Conservation (phyloP, 331 rosid species). For the Malus hybrid region DNA sequence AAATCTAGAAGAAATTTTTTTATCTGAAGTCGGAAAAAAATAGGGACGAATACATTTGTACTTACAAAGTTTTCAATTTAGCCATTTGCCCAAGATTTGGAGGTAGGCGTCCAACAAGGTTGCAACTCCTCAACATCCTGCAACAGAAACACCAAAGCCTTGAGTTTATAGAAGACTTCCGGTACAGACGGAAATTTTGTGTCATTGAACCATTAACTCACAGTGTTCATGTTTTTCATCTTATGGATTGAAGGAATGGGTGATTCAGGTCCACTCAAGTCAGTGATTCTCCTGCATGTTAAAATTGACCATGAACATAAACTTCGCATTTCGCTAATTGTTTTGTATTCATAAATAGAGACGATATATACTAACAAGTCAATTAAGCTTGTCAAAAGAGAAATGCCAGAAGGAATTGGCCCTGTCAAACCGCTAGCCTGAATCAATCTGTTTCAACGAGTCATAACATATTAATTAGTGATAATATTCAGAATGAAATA, state of each 20-base stretch:
- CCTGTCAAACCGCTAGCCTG: slow-evolving; percentile 75
- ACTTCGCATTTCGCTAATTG: background rate
- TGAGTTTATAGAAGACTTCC: background rate
- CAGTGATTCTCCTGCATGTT: slow-evolving; percentile 63
- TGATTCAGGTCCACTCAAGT: slow-evolving; percentile 48
- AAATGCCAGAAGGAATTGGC: slow-evolving; percentile 26
- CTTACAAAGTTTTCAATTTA: slow-evolving; percentile 29
- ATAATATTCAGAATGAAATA: background rate
- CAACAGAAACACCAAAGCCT: background rate
- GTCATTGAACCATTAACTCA: slow-evolving; percentile 25
- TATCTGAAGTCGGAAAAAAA: background rate
- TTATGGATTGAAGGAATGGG: slow-evolving; percentile 29
- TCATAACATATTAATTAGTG: no score
- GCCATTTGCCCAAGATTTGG: slow-evolving; percentile 22
- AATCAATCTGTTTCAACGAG: background rate
- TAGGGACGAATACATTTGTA: background rate
- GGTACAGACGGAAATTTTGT: background rate
- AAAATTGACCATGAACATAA: background rate
- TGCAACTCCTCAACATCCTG: slow-evolving; percentile 67
- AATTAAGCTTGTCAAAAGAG: background rate
- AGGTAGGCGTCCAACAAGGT: slow-evolving; percentile 46
- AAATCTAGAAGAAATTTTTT: background rate
- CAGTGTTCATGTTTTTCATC: slow-evolving; percentile 22
- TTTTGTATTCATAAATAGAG: slow-evolving; percentile 9
- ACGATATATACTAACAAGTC: background rate